Evolutionary conservation across 192 early-diverging fungal genomes (phyloP).

Genomic region (Thamnidium elegans): DNA sequence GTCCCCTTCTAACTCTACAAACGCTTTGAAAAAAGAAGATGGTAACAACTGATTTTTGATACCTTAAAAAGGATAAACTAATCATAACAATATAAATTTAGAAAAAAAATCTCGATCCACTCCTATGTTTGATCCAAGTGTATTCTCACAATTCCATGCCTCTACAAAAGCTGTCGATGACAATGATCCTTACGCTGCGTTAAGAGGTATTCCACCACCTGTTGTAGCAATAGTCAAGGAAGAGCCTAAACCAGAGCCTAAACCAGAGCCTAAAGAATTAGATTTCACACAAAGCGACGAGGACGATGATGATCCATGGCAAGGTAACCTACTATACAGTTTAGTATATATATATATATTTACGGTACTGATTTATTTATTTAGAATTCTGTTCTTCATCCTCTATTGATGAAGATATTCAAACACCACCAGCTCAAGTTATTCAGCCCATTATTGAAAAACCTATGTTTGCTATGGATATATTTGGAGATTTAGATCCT

Average conservation of each 20-base stretch:
- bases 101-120: neutral
- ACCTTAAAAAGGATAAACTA: neutral
- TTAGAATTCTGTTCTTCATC: slow-evolving; percentile 15
- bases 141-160: slow-evolving; percentile 9
- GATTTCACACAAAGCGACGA: slow-evolving; percentile 7
- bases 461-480: neutral
- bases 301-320: slow-evolving; percentile 5
- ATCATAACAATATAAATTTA: neutral
- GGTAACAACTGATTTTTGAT: neutral
- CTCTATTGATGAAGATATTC: slow-evolving; percentile 13
- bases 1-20: neutral
- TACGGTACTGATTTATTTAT: neutral
- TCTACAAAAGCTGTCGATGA: neutral
- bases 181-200: slow-evolving; percentile 4
- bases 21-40: neutral
- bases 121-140: slow-evolving; percentile 3
- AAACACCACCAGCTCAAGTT: neutral
- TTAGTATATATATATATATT: neutral
- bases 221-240: neutral
- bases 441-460: neutral
- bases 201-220: slow-evolving; percentile 5
- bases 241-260: too few species aligned
- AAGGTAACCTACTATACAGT: neutral
- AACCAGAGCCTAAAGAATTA: neutral
- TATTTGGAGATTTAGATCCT: slow-evolving; percentile 5